Evolutionary conservation across 106 monocot genomes (phyloP), one percentile per base, ranked within the genome.

Genomic region (Cymbidium sinense): DNA sequence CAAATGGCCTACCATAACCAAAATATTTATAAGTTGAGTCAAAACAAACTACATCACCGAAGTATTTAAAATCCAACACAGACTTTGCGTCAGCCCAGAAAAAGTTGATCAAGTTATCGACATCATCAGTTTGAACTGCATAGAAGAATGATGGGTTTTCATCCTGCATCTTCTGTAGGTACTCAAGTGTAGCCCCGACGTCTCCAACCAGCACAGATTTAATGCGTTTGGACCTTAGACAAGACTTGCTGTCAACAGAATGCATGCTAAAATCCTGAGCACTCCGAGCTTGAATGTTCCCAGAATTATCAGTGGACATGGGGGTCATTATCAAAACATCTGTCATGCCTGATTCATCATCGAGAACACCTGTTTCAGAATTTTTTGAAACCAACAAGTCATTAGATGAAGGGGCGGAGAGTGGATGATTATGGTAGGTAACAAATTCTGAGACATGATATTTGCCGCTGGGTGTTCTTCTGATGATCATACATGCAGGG

Each of bases 51-150:
- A 85, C 83, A 83, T 93, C 90, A 52, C 93, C 88, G 82, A 90
- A 93, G 69, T 86, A 82, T 39, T 34, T 67, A 61, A 81, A 93
- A 64, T 93, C 93, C 70, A 83, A 52, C 15, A 85, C 75, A 76
- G 90, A 91, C 50, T 87, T 93, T 18, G 84, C 84, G 83, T 93
- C 93, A 39, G 90, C 82, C 93, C 93, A 93, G 34, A 93, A 90
- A 70, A 88, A 77, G 62, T 88, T 88, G 6, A 79, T 83, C 39
- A 93, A 76, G 29, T 62, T 78, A 76, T 84, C 89, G 62, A 85
- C 77, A 23, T 86, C 81, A 80, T 86, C 93, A 86, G 78, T 76
- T 77, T 88, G 85, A 52, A 88, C 31, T 23, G 88, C 80, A 83
- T 85, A 88, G 65, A 83, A 88, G 73, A 90, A 93, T 10, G 87